These are phyloP conservation scores for Suhomyces kunorum DNA, from an alignment of 1,139 yeast genomes.

Conservation along the genomic window DNA sequence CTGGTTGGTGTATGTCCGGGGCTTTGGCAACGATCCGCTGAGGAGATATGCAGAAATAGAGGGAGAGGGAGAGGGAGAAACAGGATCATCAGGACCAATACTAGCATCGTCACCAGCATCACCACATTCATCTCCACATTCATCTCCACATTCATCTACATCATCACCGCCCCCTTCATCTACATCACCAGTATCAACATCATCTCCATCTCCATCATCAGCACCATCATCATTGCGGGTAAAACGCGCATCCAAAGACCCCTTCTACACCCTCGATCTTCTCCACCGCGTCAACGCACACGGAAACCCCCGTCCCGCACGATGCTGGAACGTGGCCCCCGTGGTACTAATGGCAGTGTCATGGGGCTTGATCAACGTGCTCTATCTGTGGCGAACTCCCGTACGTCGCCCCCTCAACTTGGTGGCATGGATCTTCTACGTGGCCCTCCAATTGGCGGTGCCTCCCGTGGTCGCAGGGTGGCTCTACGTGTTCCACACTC, in stretches of 20 bases:
- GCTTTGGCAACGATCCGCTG: constrained; percentile 2
- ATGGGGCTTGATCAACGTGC: constrained; percentile 16
- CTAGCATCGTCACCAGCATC: too few species aligned
- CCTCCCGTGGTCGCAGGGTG: constrained; percentile 17
- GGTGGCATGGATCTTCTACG: constrained; percentile 19
- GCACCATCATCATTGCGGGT: too few species aligned
- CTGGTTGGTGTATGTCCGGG: constrained; percentile 11
- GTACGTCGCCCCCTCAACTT: constrained; percentile 14
- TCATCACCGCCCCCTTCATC: constrained; percentile 2
- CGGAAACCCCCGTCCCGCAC: constrained; percentile 8
- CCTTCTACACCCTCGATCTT: constrained; percentile 2
- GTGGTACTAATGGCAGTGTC: constrained; percentile 16
- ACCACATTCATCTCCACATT: too few species aligned
- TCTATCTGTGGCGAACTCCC: constrained; percentile 13
- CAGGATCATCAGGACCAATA: too few species aligned
- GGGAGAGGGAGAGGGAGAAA: too few species aligned
- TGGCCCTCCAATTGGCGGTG: constrained; percentile 18
- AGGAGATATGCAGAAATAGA: too few species aligned
- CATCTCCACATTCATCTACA: constrained; percentile 6
- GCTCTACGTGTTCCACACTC: constrained; percentile 20
- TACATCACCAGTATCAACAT: background rate
- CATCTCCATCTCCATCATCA: too few species aligned
- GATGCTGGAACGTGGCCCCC: constrained; percentile 17
- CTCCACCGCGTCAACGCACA: constrained; percentile 2
- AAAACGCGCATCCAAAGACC: too few species aligned